Evolutionary conservation across 176 grass and related monocot species (phyloP), one percentile per base, ranked within the genome.

Genomic region (Triticum turgidum): DNA sequence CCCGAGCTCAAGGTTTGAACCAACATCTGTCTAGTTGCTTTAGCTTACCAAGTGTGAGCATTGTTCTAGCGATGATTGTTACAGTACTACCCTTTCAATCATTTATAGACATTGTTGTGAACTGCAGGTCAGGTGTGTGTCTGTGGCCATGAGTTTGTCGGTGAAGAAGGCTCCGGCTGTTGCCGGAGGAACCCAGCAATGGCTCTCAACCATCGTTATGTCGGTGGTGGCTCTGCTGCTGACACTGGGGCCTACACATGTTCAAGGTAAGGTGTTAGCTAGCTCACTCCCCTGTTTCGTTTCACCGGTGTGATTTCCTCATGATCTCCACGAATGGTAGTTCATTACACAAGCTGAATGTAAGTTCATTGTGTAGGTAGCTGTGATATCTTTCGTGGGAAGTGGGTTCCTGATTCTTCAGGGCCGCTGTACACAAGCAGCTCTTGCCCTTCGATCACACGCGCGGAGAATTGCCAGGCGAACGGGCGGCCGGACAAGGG

Each of bases 401-500:
- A 83, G 30, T 98, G 96, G 96, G 62, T 94, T 83, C 86, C 85
- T 82, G 91, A 98, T 82, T 80, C 92, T 83, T 30, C 47, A 1
- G 91, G 90, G 14, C 90, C 92, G 38, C 68, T 98, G 17, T 98
- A 98, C 80, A 98, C 93, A 41, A 94, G 94, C 90, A 91, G 88
- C 68, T 90, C 91, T 49, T 98, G 96, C 71, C 96, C 96, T 17
- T 14, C 92, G 20, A 98, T 96, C 81, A 98, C 85, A 8, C 87
- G 92, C 45, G 92, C 86, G 76, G 90, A 98, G 37, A 94, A 98
- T 66, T 98, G 96, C 78, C 93, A 94, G 44, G 88, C 84, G 88
- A 98, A 98, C 45, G 96, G 96, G 11, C 90, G 96, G 24, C 90
- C 93, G 0, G 96, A 98, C 70, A 94, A 91, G 65, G 96, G 90